phyloP scores from a whole-genome alignment of 176 grass and related monocot species.

The Zizania latifolia region DNA sequence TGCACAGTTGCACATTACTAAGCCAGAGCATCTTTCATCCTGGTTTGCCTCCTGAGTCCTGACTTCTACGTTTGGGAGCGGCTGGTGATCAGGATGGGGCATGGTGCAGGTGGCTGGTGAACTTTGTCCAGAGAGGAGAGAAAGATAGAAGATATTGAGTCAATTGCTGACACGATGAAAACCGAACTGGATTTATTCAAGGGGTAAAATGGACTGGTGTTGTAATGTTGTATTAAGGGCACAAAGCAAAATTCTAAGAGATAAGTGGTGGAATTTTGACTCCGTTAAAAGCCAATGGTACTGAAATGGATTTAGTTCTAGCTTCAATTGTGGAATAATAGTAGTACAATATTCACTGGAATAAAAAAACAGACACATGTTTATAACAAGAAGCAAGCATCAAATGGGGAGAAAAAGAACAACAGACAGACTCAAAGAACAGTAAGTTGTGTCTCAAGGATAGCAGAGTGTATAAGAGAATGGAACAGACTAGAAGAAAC shows the following conservation, averaged over 20 bases:
- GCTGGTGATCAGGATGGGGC: background rate
- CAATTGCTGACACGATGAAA: background rate
- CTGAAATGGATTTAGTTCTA: background rate
- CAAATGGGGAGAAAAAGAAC: background rate
- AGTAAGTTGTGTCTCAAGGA: background rate
- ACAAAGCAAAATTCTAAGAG: background rate
- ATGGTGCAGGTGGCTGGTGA: background rate
- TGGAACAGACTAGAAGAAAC: background rate
- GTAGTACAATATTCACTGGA: too few relatives aligned
- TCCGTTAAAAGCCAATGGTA: background rate
- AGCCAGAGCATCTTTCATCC: too few relatives aligned
- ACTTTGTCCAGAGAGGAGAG: background rate
- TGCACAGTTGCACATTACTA: background rate
- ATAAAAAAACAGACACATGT: background rate
- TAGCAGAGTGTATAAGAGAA: background rate
- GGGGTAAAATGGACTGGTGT: background rate
- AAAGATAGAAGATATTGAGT: too few relatives aligned
- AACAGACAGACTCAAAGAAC: background rate
- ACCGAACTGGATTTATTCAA: background rate
- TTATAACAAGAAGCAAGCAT: background rate
- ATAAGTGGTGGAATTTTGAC: background rate
- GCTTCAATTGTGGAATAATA: background rate
- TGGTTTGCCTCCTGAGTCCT: too few relatives aligned
- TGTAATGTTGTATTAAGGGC: background rate
- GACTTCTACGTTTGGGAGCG: too few relatives aligned